Evolutionary conservation across 2,329 filamentous ascomycete species (phyloP), one percentile per base, ranked within the genome.

Genomic region (Trichothecium sympodiale): DNA sequence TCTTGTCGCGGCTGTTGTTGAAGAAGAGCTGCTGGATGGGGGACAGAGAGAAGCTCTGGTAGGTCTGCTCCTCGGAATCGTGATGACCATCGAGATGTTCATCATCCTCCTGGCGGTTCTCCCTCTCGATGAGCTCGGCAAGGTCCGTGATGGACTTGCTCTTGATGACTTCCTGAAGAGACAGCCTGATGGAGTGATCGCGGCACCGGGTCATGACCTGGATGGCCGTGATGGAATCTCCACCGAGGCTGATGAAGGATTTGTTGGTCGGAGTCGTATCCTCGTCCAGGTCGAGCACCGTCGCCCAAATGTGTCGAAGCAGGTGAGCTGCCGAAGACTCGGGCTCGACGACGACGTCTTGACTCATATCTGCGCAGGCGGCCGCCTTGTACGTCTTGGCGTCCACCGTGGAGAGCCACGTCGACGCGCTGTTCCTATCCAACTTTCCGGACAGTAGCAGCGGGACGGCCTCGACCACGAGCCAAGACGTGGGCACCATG

Each of bases 11-110:
- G 41, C 15, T 56, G 42, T 38, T 61, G 29, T 34, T 55, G 38
- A 67, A 63, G 38, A 63, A 65, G 18, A 65, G 48, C 14, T 54
- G 49, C 38, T 69, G 65, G 16, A 67, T 59, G 0, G 65, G 65
- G 0, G 63, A 62, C 2, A 69, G 44, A 0, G 48, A 46, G 36
- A 65, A 69, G 0, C 46, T 46, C n/a, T 44, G 44, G 27, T 58
- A 44, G 9, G 46, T 33, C 3, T 43, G 35, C 4, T 45, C 43
- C 1, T 42, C 37, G 4, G 37, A 39, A 3, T 31, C n/a, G n/a
- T n/a, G n/a, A n/a, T n/a, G n/a, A n/a, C n/a, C 16, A 8, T 14
- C 31, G 8, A 5, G 13, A 29, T 31, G n/a, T 18, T 14, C n/a
- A 23, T 9, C 15, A 6, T 6, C 20, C 14, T 16, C 14, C 14